Percentiles rank a stretch among this genome's conserved stretches.
phyloP scores from a whole-genome alignment of 1,284 basidiomycete genomes.

The Moesziomyces parantarcticus region DNA sequence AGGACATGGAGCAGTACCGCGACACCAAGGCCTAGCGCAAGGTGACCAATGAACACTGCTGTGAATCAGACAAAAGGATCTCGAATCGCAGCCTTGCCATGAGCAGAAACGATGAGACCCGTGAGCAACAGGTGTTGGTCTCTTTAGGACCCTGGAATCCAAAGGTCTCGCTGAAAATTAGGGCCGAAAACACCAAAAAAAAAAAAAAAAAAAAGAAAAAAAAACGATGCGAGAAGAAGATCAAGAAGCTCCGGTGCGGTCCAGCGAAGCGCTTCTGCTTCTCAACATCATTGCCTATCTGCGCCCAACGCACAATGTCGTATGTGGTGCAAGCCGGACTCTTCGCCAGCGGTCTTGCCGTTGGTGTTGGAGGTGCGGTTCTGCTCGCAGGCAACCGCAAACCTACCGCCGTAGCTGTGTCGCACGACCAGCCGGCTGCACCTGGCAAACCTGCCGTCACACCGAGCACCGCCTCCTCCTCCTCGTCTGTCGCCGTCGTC shows the following conservation, averaged over 20 bases:
- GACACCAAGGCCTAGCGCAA: constrained; percentile 11
- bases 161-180: not conserved
- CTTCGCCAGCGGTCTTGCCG: constrained; percentile 77
- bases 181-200: not conserved
- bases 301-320: constrained; percentile 77
- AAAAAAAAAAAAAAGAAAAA: constrained; percentile 4
- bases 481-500: constrained; percentile 15
- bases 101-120: too few species aligned
- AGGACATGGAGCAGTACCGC: constrained; percentile 72
- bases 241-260: too few species aligned
- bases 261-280: not conserved
- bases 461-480: constrained; percentile 1
- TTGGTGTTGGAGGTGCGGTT: constrained; percentile 74
- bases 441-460: constrained; percentile 13
- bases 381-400: constrained; percentile 22
- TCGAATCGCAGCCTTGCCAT: too few species aligned
- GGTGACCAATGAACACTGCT: not conserved
- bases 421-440: not conserved
- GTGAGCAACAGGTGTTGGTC: constrained; percentile 10
- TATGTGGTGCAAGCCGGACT: constrained; percentile 89
- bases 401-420: not conserved
- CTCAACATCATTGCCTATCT: not conserved
- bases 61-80: too few species aligned
- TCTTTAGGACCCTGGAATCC: constrained; percentile 25
- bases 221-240: too few species aligned